phyloP scores from a whole-genome alignment of 2,329 filamentous ascomycete species.

The Xylariales sp. region DNA sequence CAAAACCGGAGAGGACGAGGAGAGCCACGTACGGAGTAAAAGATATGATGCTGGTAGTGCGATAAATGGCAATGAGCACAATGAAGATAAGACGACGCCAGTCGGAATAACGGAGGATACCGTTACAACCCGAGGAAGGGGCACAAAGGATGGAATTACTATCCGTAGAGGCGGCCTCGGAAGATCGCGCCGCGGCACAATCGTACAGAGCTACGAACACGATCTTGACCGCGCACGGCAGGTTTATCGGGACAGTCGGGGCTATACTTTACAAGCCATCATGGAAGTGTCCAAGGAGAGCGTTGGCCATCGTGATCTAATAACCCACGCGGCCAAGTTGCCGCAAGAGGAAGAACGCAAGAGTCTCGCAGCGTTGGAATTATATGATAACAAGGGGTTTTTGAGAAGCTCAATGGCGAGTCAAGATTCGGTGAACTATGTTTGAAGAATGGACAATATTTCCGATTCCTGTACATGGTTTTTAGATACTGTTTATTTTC shows the following conservation, averaged over 20 bases:
- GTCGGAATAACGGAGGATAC: constrained; percentile 1
- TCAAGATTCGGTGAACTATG: constrained; percentile 4
- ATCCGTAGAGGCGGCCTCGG: constrained; percentile 13
- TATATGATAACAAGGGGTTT: constrained; percentile 46
- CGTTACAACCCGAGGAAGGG: neutral
- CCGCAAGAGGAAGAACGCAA: constrained; percentile 30
- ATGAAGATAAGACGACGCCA: constrained; percentile 1
- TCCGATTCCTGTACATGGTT: constrained; percentile 33
- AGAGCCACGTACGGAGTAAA: neutral
- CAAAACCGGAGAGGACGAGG: neutral
- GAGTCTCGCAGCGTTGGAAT: constrained; percentile 39
- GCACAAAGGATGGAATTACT: neutral
- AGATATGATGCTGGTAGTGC: neutral
- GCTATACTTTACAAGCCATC: constrained; percentile 29
- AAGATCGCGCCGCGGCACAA: constrained; percentile 39
- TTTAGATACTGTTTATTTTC: constrained; percentile 30
- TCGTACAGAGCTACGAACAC: constrained; percentile 39
- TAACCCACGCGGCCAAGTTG: constrained; percentile 38
- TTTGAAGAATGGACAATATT: constrained; percentile 12
- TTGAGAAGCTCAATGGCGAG: constrained; percentile 38
- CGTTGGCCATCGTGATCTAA: neutral
- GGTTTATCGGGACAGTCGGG: constrained; percentile 28
- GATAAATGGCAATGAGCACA: neutral
- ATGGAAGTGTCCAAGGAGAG: constrained; percentile 13
- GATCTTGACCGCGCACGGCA: constrained; percentile 35